Evolutionary conservation across 163 green algal species (phyloP), one percentile per base, ranked within the genome.

Genomic region (Picocystis sp.): DNA sequence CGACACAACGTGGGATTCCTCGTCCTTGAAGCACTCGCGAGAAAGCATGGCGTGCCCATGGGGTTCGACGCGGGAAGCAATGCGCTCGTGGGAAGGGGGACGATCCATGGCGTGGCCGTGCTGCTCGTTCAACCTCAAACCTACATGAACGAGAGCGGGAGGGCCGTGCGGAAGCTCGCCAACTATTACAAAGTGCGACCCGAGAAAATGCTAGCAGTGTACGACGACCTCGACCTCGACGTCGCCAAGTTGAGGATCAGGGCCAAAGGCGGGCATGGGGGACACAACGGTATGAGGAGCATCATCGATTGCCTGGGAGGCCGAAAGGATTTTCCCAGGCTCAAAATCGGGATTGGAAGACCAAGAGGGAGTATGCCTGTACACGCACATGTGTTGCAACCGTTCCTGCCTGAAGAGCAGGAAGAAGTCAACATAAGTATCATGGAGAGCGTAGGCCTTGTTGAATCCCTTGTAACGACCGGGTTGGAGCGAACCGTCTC

Each of bases 91-190:
- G 83, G 74, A 3, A 53, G 63, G 9, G 75, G 58, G 1, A 6
- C 14, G 5, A 3, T 64, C 23, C 24, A 14, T 21, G 25, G 51
- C 22, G 51, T 24, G 9, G 44, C 64, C 22, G 71, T 95, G n/a
- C 55, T 96, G 19, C 70, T 96, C 22, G 84, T 72, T 19, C 94
- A 96, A 71, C 82, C 82, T 1, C 74, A 82, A 11, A 93, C 81
- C 8, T 96, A 86, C 58, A 95, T 93, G 87, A 96, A 96, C 67
- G 63, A 80, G 41, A 82, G 64, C n/a, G 86, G 87, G 1, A 78
- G 93, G 59, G 48, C 63, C 8, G 80, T 92, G 3, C 61, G 57
- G 43, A 71, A 74, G 21, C 70, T 95, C 21, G 66, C 68, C 0
- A 59, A 55, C 0, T 93, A 79, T 58, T 92, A 93, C 71, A 79